Percentiles rank a stretch among this genome's conserved stretches.
phyloP scores from a whole-genome alignment of 306 rosid genomes.

The Begonia masoniana region DNA sequence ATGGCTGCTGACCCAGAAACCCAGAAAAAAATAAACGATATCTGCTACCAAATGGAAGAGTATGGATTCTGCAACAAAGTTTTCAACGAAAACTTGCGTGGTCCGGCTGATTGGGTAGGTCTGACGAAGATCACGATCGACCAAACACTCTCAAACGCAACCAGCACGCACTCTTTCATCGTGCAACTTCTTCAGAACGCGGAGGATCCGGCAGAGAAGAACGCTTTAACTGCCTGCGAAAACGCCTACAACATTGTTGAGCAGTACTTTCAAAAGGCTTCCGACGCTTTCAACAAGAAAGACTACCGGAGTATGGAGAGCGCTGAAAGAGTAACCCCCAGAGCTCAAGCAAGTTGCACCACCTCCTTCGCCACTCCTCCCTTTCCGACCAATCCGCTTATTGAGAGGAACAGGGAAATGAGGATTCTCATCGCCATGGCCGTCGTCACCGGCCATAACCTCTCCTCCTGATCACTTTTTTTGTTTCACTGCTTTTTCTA shows the following conservation, averaged over 20 bases:
- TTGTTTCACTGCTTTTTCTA: too few species aligned
- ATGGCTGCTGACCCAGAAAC: neutral
- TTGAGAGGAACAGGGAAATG: slow-evolving; percentile 3
- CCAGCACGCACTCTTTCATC: slow-evolving; percentile 3
- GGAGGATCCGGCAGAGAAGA: neutral
- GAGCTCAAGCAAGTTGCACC: slow-evolving; percentile 11
- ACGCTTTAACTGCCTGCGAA: neutral
- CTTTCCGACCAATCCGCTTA: neutral
- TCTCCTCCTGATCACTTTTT: neutral
- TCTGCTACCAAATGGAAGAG: too few species aligned
- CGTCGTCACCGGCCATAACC: neutral
- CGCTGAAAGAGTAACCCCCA: slow-evolving; percentile 2
- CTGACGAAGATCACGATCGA: slow-evolving; percentile 16
- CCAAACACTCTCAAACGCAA: slow-evolving; percentile 3
- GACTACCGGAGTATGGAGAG: slow-evolving; percentile 6
- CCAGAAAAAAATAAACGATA: slow-evolving; percentile 5
- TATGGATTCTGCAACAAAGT: slow-evolving; percentile 16
- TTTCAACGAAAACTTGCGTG: slow-evolving; percentile 8
- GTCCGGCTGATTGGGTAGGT: slow-evolving; percentile 4
- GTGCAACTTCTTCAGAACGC: neutral
- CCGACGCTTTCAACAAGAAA: neutral
- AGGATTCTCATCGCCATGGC: slow-evolving; percentile 19
- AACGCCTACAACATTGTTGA: neutral
- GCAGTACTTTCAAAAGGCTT: slow-evolving; percentile 4
- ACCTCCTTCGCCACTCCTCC: neutral